Evolutionary conservation across 768 basidiomycete species (phyloP).

Genomic region (Boletus coccyginus): DNA sequence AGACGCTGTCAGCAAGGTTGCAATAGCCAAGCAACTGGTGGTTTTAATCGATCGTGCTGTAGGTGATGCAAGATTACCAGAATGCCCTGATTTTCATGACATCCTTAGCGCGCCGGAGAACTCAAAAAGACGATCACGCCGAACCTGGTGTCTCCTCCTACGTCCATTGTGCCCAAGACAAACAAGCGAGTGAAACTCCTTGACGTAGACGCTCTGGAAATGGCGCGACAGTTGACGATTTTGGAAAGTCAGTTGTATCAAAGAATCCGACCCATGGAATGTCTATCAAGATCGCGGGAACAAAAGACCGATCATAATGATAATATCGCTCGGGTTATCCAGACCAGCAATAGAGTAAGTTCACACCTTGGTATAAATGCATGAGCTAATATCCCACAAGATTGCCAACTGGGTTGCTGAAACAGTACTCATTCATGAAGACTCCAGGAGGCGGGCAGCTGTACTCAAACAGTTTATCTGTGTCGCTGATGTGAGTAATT

Average conservation of each 20-base stretch:
- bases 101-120: constrained; percentile 50
- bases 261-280: constrained; percentile 87
- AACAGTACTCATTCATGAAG: constrained; percentile 74
- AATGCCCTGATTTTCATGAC: constrained; percentile 11
- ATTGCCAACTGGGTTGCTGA: constrained; percentile 94
- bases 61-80: constrained; percentile 31
- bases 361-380: neutral
- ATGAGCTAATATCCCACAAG: constrained; percentile 37
- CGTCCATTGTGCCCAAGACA: constrained; percentile 71
- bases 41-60: constrained; percentile 78
- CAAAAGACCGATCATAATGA: constrained; percentile 70
- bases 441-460: constrained; percentile 76
- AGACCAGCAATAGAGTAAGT: constrained; percentile 80
- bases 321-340: constrained; percentile 85
- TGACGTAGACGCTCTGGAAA: constrained; percentile 85
- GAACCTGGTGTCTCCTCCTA: constrained; percentile 59
- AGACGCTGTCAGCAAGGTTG: constrained; percentile 59
- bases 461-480: constrained; percentile 88
- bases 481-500: constrained; percentile 77
- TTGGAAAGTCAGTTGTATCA: constrained; percentile 86
- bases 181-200: constrained; percentile 73
- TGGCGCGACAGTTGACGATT: constrained; percentile 91
- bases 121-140: constrained; percentile 55
- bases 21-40: constrained; percentile 73
- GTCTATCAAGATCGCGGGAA: constrained; percentile 79